Evolutionary conservation across 768 basidiomycete species (phyloP).

Genomic region (Phylloporus sp.): DNA sequence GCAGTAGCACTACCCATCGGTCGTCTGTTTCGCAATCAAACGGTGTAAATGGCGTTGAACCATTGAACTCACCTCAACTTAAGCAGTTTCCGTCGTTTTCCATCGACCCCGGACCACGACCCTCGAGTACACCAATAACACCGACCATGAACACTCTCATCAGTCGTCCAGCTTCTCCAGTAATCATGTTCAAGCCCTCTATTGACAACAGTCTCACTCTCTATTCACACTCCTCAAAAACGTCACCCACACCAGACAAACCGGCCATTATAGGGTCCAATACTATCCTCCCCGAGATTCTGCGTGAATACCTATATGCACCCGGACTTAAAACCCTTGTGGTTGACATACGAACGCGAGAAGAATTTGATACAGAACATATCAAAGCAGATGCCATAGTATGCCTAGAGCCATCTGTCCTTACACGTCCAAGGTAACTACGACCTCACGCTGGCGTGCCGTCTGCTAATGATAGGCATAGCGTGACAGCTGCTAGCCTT

Average conservation of each 20-base stretch:
- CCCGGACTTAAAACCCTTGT: conserved; percentile 58
- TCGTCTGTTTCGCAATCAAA: conserved; percentile 27
- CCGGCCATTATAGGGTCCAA: conserved; percentile 57
- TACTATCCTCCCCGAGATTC: conserved; percentile 53
- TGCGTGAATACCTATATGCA: conserved; percentile 54
- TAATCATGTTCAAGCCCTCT: conserved; percentile 42
- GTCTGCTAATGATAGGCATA: conserved; percentile 30
- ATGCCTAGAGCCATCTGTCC: conserved; percentile 81
- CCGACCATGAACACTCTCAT: conserved; percentile 51
- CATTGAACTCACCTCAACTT: conserved; percentile 27
- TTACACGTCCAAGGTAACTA: conserved; percentile 62
- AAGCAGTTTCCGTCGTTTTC: conserved; percentile 40
- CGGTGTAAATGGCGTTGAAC: conserved; percentile 30
- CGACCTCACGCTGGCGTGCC: neutral
- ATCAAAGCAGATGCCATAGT: conserved; percentile 67
- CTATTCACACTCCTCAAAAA: conserved; percentile 30
- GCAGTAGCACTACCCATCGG: conserved; percentile 13
- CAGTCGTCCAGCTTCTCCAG: conserved; percentile 63
- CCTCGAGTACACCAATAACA: conserved; percentile 69
- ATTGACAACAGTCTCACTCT: conserved; percentile 35
- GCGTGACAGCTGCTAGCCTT: conserved; percentile 61
- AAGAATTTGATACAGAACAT: conserved; percentile 71
- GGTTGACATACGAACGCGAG: conserved; percentile 78
- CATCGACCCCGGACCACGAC: conserved; percentile 49
- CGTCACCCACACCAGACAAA: conserved; percentile 31